Base-by-base conservation (phyloP, 148 eudicot species). In the Gaultheria prostrata region DNA sequence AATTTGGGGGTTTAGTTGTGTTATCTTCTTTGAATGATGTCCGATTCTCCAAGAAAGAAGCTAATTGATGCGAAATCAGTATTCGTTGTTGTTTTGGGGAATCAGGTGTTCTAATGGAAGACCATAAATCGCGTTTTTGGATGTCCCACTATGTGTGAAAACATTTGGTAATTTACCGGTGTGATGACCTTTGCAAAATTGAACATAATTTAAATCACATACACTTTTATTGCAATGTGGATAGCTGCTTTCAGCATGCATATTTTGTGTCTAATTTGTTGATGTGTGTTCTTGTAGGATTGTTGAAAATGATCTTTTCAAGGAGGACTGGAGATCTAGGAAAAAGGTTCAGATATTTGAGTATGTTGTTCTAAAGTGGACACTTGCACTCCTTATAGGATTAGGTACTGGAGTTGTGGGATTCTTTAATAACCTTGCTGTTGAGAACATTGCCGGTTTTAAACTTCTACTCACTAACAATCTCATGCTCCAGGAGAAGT, bases 291-390 rank as follows among this genome's bases (percentile, higher is more conserved):
- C 78, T 54, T 76, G 85, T 90, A 94, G 96, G 93, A 92, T 90
- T 17, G 39, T 91, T 9, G 98, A 94, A 85, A 94, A 94, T 83
- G 94, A 94, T 53, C 91, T 94, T 45, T 88, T 93, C 71, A 94
- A 92, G 90, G 91, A 93, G 84, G 97, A 92, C 82, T 95, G 98
- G 98, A 91, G 98, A 59, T 86, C 95, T 24, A 90, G 92, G 85
- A 92, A 88, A 35, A 86, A 83, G 84, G 84, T 85, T 50, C 85
- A 92, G 87, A 91, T 91, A 14, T 88, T 83, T 82, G 94, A 93
- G 84, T 93, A 91, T 87, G 82, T 95, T 17, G 85, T 89, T 74
- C 87, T 95, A 49, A 95, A 95, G 88, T 95, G 98, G 98, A 88
- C 92, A 17, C 90, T 95, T 59, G 97, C 92, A 13, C 91, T 93